Percentiles rank a stretch among this genome's conserved stretches.
Conservation (phyloP, 164 flowering plant species). For the Nelumbo lutea region DNA sequence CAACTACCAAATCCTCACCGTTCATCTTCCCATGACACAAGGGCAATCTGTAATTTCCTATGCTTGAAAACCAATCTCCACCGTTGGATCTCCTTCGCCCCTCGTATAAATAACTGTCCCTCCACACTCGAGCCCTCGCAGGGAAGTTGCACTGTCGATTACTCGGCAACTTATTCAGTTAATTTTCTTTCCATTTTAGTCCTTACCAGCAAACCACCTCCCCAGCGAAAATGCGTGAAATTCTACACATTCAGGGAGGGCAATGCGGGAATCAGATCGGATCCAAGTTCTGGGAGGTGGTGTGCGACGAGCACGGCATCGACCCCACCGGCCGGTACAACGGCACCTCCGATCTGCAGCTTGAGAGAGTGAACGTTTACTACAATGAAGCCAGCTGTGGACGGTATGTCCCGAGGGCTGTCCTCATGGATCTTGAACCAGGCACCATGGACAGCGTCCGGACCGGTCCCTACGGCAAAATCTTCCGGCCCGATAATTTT, state of each 20-base stretch:
- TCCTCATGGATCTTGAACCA: slow-evolving; percentile 29
- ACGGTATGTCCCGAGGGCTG: slow-evolving; percentile 20
- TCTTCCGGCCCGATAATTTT: slow-evolving; percentile 8
- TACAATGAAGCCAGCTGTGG: slow-evolving; percentile 27
- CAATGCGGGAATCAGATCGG: slow-evolving; percentile 31
- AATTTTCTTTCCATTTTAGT: not conserved
- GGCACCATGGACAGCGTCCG: slow-evolving; percentile 17
- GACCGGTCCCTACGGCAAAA: slow-evolving; percentile 19
- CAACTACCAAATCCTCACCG: too few relatives aligned
- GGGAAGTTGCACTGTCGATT: too few relatives aligned
- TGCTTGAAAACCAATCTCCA: not conserved
- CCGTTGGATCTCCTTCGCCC: not conserved
- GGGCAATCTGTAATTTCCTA: too few relatives aligned
- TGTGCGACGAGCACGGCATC: slow-evolving; percentile 19
- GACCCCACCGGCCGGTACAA: slow-evolving; percentile 18
- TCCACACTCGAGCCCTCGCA: not conserved
- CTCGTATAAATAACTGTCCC: not conserved
- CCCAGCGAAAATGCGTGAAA: slow-evolving; percentile 19
- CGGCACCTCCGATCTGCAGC: slow-evolving; percentile 17
- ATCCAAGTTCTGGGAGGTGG: slow-evolving; percentile 10
- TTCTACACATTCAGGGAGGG: slow-evolving; percentile 18
- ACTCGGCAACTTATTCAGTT: not conserved
- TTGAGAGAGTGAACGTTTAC: slow-evolving; percentile 24
- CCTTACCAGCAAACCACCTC: not conserved
- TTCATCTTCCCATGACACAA: too few relatives aligned